Evolutionary conservation across 2,329 filamentous ascomycete genomes (phyloP), one percentile per base, ranked within the genome.

Genomic region (Ceratocystiopsis sp.): DNA sequence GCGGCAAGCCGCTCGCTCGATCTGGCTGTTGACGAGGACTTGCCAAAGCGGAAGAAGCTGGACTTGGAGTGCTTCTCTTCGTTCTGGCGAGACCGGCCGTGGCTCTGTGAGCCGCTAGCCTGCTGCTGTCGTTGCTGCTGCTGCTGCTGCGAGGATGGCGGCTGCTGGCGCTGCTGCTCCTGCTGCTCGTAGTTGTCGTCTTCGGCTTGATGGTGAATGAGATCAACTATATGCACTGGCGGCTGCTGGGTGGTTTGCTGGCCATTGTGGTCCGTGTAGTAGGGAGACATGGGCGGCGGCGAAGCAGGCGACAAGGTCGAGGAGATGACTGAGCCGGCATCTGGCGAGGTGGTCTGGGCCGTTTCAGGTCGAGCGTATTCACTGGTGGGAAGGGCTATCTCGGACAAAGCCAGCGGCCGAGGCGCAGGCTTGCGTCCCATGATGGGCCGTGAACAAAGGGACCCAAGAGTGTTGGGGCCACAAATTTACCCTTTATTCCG

Each of bases 341-440:
- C 50, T 42, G 59, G 54, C 43, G 55, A 57, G 46, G 53, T 51
- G 48, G 55, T 52, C 46, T 55, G 55, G 43, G 55, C 52, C 47
- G 56, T 57, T 53, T 61, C 55, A 54, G 52, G 53, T 53, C 52
- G 47, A 42, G 54, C 55, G 49, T 56, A 55, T 46, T 58, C 54
- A 50, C 59, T 57, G 25, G 25, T 29, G 10, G 25, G 25, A 8
- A 29, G 25, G 25, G 25, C 25, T 7, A 29, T 29, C 25, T 29
- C 25, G 51, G 54, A 61, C 59, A 75, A 63, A 56, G 65, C 60
- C 60, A 75, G 65, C 60, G 71, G 70, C 63, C 73, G 66, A 51
- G 70, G 71, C 59, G 65, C 68, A 55, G 67, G 61, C 60, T 73
- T 75, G 58, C 71, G 71, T 61, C 65, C 69, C 71, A 75, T 75